phyloP scores from a whole-genome alignment of 1,284 basidiomycete species.

The Ustilago loliicola region DNA sequence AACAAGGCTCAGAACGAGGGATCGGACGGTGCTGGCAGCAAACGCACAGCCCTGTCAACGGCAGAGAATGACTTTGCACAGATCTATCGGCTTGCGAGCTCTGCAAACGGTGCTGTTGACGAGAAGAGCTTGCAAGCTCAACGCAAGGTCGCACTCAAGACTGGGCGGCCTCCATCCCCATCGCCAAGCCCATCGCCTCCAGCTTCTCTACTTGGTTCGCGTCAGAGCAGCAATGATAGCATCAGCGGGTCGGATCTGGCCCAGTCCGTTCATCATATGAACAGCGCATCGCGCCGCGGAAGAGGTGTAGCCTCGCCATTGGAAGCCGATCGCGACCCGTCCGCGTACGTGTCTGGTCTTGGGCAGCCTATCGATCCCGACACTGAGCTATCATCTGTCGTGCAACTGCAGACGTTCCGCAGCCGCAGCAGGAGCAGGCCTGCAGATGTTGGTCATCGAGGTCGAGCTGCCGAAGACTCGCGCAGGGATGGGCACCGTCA shows the following conservation, averaged over 20 bases:
- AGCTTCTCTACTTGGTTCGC: conserved; percentile 38
- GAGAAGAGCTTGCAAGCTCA: conserved; percentile 30
- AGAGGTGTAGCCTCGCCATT: conserved; percentile 46
- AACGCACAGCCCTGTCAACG: neutral
- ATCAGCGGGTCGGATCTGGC: conserved; percentile 23
- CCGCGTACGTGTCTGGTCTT: conserved; percentile 65
- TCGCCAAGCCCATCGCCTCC: conserved; percentile 45
- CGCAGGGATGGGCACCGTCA: conserved; percentile 6
- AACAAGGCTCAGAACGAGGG: conserved; percentile 14
- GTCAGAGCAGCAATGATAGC: conserved; percentile 46
- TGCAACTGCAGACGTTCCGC: conserved; percentile 67
- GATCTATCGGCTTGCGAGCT: conserved; percentile 36
- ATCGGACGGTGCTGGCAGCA: neutral
- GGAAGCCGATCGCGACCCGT: conserved; percentile 51
- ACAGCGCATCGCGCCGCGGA: conserved; percentile 14
- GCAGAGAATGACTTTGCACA: conserved; percentile 38
- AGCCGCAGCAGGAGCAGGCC: conserved; percentile 58
- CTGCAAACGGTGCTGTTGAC: conserved; percentile 4
- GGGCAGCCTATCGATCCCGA: conserved; percentile 68
- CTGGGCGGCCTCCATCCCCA: conserved; percentile 37
- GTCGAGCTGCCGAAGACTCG: conserved; percentile 9
- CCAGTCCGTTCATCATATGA: neutral
- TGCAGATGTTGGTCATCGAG: conserved; percentile 14
- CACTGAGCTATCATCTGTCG: conserved; percentile 64
- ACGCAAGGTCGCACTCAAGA: conserved; percentile 31